A percentile compares a stretch with the other conserved stretches of the same genome.
phyloP scores from a whole-genome alignment of 108 stramenopile species.

The Nitzschia putrida region DNA sequence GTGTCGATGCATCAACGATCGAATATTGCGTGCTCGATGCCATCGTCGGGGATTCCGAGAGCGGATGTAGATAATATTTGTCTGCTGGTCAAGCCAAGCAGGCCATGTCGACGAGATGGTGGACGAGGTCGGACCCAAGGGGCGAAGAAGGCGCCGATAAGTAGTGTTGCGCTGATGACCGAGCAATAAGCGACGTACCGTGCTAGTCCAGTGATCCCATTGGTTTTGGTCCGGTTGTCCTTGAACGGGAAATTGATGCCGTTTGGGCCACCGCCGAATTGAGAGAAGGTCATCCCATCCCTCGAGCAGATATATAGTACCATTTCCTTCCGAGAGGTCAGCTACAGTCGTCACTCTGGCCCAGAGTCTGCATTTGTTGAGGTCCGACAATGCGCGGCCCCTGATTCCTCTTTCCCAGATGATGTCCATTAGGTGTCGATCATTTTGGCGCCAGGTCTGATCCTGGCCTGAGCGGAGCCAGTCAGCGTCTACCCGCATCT shows the following conservation, averaged over 20 bases:
- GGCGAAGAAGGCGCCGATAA: too few species aligned
- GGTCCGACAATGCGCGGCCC: neutral
- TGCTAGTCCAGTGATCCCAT: neutral
- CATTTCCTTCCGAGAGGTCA: neutral
- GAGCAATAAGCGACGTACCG: too few species aligned
- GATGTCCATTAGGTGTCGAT: neutral
- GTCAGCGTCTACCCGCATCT: neutral
- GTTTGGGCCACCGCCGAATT: neutral
- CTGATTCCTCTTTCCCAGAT: neutral
- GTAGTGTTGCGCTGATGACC: too few species aligned
- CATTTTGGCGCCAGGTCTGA: neutral
- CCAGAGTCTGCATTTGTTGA: constrained; percentile 1
- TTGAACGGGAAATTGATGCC: neutral
- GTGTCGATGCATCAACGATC: too few species aligned
- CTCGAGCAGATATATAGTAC: neutral
- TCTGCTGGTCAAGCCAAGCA: too few species aligned
- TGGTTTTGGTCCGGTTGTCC: neutral
- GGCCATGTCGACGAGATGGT: too few species aligned
- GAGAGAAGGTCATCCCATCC: neutral
- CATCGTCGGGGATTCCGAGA: too few species aligned
- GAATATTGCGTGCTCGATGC: too few species aligned
- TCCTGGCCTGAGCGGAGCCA: neutral
- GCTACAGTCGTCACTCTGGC: neutral
- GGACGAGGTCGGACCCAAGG: too few species aligned
- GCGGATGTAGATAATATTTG: too few species aligned